Conservation (phyloP, 2,329 filamentous ascomycete species). For the Byssoonygena ceratinophila region DNA sequence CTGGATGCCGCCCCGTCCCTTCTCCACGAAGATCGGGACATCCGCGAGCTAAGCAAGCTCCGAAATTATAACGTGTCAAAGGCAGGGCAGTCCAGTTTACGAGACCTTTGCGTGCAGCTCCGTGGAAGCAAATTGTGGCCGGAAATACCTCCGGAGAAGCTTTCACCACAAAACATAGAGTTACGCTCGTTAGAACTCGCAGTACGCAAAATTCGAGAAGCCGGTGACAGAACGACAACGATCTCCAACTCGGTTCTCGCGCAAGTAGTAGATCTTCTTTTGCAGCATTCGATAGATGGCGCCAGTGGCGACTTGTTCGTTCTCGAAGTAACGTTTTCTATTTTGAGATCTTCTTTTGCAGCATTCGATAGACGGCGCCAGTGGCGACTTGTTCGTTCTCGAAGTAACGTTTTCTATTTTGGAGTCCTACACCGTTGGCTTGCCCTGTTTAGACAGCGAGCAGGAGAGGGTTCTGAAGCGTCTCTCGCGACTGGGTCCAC, state of each 20-base stretch:
- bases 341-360: conserved; percentile 30
- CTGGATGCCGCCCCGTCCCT: conserved; percentile 23
- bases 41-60: conserved; percentile 20
- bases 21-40: conserved; percentile 24
- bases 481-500: conserved; percentile 29
- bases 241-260: conserved; percentile 24
- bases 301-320: conserved; percentile 17
- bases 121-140: conserved; percentile 22
- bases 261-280: conserved; percentile 25
- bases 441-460: conserved; percentile 21
- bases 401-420: conserved; percentile 28
- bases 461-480: conserved; percentile 23
- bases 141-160: conserved; percentile 14
- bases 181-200: conserved; percentile 27
- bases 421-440: conserved; percentile 29
- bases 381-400: conserved; percentile 20
- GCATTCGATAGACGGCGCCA: conserved; percentile 16
- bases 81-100: conserved; percentile 24
- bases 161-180: conserved; percentile 28
- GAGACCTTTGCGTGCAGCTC: conserved; percentile 21
- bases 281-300: conserved; percentile 18
- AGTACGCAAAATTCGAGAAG: conserved; percentile 26
- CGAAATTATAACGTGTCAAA: conserved; percentile 24
- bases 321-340: conserved; percentile 26
- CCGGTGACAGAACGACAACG: conserved; percentile 22